Conservation (phyloP, 148 eudicot genomes). For the Vaccinium vitisidaea region DNA sequence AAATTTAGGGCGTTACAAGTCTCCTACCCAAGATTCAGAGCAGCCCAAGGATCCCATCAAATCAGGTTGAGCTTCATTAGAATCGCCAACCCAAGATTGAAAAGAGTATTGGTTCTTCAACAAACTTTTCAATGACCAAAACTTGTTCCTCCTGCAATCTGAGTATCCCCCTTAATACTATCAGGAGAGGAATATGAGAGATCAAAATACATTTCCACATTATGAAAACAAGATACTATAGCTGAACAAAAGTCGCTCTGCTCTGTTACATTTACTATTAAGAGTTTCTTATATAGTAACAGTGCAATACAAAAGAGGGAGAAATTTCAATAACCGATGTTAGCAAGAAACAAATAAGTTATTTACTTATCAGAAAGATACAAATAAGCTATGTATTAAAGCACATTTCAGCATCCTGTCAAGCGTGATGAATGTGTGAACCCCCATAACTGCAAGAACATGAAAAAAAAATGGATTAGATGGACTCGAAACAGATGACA, state of each 20-base stretch:
- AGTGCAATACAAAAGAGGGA: not conserved
- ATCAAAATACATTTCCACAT: not conserved
- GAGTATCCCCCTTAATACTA: too few relatives aligned
- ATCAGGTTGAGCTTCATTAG: too few relatives aligned
- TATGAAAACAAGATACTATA: not conserved
- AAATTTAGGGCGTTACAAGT: too few relatives aligned
- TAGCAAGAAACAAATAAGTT: not conserved
- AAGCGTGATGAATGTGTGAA: constrained; percentile 70
- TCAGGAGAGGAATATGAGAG: not conserved
- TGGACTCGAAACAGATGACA: not conserved
- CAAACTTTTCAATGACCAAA: too few relatives aligned
- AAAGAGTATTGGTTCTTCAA: too few relatives aligned
- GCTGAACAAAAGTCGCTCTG: not conserved
- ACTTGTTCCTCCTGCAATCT: too few relatives aligned
- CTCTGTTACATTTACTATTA: not conserved
- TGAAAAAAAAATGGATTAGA: not conserved
- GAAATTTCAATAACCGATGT: not conserved
- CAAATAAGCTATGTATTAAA: not conserved
- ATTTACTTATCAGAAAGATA: not conserved
- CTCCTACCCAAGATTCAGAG: too few relatives aligned
- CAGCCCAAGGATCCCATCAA: too few relatives aligned
- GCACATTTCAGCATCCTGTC: constrained; percentile 1
- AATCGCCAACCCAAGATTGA: too few relatives aligned
- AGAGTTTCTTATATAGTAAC: not conserved
- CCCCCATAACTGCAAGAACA: constrained; percentile 81